phyloP scores from a whole-genome alignment of 805 yeast genomes.

The Alloascoidea hylecoeti region DNA sequence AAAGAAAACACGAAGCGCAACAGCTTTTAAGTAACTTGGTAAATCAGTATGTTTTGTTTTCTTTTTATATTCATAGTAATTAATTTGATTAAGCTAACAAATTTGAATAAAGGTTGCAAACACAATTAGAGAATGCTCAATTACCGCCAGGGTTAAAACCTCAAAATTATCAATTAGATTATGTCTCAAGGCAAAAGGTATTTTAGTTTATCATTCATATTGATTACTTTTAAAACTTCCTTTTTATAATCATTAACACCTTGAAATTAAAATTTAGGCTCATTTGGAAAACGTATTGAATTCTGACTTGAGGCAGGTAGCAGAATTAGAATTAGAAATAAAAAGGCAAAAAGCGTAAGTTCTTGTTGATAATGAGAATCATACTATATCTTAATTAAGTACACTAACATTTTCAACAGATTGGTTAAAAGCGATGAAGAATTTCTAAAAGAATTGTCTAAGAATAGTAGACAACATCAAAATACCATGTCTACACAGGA shows the following conservation, averaged over 20 bases:
- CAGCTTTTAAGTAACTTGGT: not conserved
- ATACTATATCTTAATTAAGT: not conserved
- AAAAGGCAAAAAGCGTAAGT: not conserved
- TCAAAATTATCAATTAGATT: not conserved
- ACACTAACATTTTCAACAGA: not conserved
- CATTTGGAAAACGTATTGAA: not conserved
- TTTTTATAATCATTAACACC: not conserved
- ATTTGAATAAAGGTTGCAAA: too few species aligned
- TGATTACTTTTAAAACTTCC: too few species aligned
- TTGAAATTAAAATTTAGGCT: not conserved
- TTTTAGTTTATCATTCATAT: too few species aligned
- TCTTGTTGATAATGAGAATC: not conserved
- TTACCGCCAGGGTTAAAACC: not conserved
- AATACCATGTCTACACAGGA: not conserved
- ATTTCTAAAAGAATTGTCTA: not conserved
- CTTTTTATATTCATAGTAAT: too few species aligned
- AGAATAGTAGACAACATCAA: not conserved
- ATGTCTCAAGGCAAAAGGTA: not conserved
- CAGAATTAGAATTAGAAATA: constrained; percentile 1
- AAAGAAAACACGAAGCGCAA: not conserved
- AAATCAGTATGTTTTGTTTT: not conserved
- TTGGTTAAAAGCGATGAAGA: not conserved
- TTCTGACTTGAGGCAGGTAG: not conserved
- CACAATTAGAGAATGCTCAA: not conserved
- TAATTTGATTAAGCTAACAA: too few species aligned